Evolutionary conservation across 805 yeast species (phyloP).

Genomic region (Saccharomycopsis olivae): DNA sequence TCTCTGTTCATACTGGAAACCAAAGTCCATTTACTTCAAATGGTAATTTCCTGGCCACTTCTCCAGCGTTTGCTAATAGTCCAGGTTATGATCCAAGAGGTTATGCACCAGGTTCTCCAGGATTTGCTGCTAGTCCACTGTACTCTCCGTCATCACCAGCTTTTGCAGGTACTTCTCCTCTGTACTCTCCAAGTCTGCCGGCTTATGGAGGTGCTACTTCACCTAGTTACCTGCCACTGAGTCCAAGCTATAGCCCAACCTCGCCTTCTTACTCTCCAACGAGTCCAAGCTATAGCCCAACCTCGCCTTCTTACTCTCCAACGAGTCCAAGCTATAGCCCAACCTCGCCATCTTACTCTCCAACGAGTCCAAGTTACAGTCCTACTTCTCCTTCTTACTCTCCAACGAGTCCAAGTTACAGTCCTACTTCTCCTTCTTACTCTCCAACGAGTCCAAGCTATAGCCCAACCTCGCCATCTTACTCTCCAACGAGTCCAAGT

Average conservation of each 20-base stretch:
- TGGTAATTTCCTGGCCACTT: slow-evolving; percentile 42
- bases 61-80: slow-evolving; percentile 43
- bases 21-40: slow-evolving; percentile 40
- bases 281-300: slow-evolving; percentile 44
- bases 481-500: slow-evolving; percentile 51
- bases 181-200: too few relatives aligned
- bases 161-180: slow-evolving; percentile 61
- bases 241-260: slow-evolving; percentile 63
- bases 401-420: slow-evolving; percentile 35
- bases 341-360: slow-evolving; percentile 44
- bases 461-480: slow-evolving; percentile 53
- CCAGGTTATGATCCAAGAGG: slow-evolving; percentile 59
- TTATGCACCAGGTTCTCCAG: slow-evolving; percentile 58
- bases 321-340: slow-evolving; percentile 56
- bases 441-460: slow-evolving; percentile 54
- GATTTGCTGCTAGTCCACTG: slow-evolving; percentile 46
- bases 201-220: slow-evolving; percentile 46
- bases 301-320: slow-evolving; percentile 57
- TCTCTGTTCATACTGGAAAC: slow-evolving; percentile 44
- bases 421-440: slow-evolving; percentile 60
- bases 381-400: slow-evolving; percentile 37
- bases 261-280: slow-evolving; percentile 57
- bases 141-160: slow-evolving; percentile 31
- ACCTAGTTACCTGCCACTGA: slow-evolving; percentile 64
- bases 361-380: slow-evolving; percentile 35